A percentile compares a stretch with the other conserved stretches of the same genome.
phyloP scores from a whole-genome alignment of 129 eudicot species.

The Tagetes erecta region DNA sequence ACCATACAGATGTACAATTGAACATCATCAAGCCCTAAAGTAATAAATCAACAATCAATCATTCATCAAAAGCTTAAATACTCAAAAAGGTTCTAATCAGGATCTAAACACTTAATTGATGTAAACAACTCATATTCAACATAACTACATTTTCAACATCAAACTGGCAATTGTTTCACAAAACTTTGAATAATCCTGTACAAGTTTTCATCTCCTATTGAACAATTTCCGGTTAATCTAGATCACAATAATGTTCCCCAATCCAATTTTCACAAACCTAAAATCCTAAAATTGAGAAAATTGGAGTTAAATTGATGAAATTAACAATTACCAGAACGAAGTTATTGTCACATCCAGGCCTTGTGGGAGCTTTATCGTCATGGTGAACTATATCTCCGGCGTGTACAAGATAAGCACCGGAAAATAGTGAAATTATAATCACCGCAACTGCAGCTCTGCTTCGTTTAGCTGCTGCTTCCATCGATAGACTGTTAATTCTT shows the following conservation, averaged over 20 bases:
- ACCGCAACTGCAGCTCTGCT: slow-evolving; percentile 7
- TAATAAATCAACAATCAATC: neutral
- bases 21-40: neutral
- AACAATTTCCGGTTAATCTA: neutral
- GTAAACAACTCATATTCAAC: too few relatives aligned
- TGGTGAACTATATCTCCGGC: slow-evolving; percentile 94
- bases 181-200: too few relatives aligned
- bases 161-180: neutral
- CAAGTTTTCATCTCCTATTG: neutral
- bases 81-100: neutral
- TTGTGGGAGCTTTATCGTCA: slow-evolving; percentile 74
- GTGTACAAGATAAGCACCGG: slow-evolving; percentile 33
- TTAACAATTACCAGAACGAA: slow-evolving; percentile 67
- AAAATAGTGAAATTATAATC: slow-evolving; percentile 13
- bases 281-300: neutral
- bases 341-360: slow-evolving; percentile 85
- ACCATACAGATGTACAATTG: neutral
- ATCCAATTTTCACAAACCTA: neutral
- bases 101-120: too few relatives aligned
- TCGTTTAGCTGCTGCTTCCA: slow-evolving; percentile 10
- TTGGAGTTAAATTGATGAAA: neutral
- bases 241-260: neutral
- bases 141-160: neutral
- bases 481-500: neutral
- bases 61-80: neutral